Conservation (phyloP, 169 alveolate species). For the Perkinsus olseni region DNA sequence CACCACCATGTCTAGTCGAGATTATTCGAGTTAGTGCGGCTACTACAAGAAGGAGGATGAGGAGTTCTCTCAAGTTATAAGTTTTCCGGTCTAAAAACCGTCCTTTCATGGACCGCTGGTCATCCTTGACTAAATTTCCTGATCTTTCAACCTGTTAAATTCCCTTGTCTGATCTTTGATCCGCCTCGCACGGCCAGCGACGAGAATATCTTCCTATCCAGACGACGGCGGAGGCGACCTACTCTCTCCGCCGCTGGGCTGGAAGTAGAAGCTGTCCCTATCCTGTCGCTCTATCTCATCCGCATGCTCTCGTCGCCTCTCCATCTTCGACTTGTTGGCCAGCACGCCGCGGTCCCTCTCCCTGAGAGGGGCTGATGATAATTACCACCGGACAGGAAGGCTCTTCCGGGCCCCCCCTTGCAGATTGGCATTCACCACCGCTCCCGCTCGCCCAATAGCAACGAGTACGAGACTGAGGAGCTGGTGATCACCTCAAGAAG, state of each 20-base stretch:
- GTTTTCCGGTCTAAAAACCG: too few relatives aligned
- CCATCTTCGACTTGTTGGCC: conserved; percentile 44
- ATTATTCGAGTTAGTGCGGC: too few relatives aligned
- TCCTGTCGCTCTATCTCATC: conserved; percentile 42
- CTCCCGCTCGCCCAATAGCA: neutral
- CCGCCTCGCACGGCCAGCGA: neutral
- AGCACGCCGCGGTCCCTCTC: conserved; percentile 51
- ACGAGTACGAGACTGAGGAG: neutral
- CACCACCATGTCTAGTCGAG: too few relatives aligned
- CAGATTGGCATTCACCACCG: neutral
- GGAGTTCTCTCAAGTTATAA: too few relatives aligned
- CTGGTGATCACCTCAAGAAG: neutral
- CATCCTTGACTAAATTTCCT: neutral
- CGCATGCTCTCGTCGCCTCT: conserved; percentile 31
- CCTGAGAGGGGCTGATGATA: conserved; percentile 33
- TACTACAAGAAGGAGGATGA: too few relatives aligned
- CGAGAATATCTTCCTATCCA: neutral
- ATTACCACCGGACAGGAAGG: neutral
- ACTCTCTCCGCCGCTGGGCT: conserved; percentile 28
- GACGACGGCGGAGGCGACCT: neutral
- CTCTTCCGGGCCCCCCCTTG: neutral
- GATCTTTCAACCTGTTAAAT: neutral
- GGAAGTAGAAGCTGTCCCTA: conserved; percentile 45
- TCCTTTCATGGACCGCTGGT: too few relatives aligned
- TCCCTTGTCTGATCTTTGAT: neutral